Evolutionary conservation across 495 filamentous ascomycete species (phyloP).

Genomic region (Neurospora sublineolata): DNA sequence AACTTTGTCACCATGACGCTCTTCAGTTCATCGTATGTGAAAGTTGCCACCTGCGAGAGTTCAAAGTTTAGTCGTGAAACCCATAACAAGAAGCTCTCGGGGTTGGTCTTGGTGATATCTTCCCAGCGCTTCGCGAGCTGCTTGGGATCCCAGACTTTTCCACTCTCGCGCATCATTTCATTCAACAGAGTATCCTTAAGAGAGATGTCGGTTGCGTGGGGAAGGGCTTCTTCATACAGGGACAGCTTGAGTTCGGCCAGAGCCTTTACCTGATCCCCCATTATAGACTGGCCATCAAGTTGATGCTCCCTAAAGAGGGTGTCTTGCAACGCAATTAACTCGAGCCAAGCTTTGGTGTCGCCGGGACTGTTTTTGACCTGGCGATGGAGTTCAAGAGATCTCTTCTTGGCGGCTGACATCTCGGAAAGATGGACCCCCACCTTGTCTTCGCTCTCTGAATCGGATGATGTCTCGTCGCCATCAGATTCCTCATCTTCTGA

Average conservation of each 20-base stretch:
- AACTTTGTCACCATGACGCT: conserved; percentile 47
- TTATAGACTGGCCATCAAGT: background rate
- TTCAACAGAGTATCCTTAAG: conserved; percentile 48
- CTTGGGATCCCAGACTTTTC: conserved; percentile 57
- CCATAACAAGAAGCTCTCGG: conserved; percentile 55
- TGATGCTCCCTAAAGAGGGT: conserved; percentile 36
- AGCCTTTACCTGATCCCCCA: conserved; percentile 31
- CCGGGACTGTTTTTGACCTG: conserved; percentile 49
- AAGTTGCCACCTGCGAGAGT: conserved; percentile 55
- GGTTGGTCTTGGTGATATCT: conserved; percentile 44
- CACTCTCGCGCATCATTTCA: conserved; percentile 59
- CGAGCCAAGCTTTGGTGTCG: conserved; percentile 64
- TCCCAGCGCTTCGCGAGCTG: conserved; percentile 55
- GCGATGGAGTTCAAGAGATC: conserved; percentile 46
- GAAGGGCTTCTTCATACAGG: conserved; percentile 70
- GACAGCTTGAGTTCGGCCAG: conserved; percentile 68
- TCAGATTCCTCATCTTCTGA: conserved; percentile 24
- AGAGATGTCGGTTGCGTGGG: conserved; percentile 30
- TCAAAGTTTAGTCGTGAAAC: conserved; percentile 61
- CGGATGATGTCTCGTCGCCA: conserved; percentile 28
- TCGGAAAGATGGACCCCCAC: conserved; percentile 4
- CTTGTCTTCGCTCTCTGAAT: conserved; percentile 35
- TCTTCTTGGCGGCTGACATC: conserved; percentile 31
- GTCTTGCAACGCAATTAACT: conserved; percentile 66
- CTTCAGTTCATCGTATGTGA: conserved; percentile 55